Conservation (phyloP, 108 stramenopile genomes). For the Cyclotella cryptica region DNA sequence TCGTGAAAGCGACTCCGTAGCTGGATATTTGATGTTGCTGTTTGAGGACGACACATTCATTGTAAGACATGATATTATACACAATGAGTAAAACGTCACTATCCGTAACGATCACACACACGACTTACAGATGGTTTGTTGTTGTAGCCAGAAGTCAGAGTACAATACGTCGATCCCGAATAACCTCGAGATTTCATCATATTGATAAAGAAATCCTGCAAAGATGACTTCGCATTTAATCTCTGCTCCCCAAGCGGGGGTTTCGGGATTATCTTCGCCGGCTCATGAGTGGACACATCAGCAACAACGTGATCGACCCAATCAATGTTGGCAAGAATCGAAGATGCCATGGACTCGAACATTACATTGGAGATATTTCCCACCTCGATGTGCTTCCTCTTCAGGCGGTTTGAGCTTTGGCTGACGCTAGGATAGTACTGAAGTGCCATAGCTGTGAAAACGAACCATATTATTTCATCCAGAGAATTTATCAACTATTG, state of each 20-base stretch:
- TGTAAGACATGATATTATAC: background rate
- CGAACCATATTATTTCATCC: too few species aligned
- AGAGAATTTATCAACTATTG: too few species aligned
- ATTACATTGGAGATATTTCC: background rate
- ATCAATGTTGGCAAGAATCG: background rate
- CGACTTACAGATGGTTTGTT: constrained; percentile 62
- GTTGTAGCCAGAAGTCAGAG: constrained; percentile 73
- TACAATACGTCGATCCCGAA: constrained; percentile 56
- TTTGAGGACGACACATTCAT: background rate
- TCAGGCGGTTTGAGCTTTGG: background rate
- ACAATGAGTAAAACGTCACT: background rate
- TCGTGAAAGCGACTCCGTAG: constrained; percentile 81
- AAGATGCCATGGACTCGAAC: background rate
- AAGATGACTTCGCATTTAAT: constrained; percentile 37
- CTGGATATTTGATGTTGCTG: constrained; percentile 74
- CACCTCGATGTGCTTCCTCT: background rate
- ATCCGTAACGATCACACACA: background rate
- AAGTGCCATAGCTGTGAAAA: too few species aligned
- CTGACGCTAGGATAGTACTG: too few species aligned
- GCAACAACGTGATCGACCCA: constrained; percentile 15
- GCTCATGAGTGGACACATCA: background rate
- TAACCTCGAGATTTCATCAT: constrained; percentile 75
- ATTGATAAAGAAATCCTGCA: constrained; percentile 67
- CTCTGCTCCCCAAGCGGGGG: background rate
- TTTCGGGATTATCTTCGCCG: background rate